Base-by-base conservation (phyloP, 768 basidiomycete genomes). In the Pisolithus microcarpus region DNA sequence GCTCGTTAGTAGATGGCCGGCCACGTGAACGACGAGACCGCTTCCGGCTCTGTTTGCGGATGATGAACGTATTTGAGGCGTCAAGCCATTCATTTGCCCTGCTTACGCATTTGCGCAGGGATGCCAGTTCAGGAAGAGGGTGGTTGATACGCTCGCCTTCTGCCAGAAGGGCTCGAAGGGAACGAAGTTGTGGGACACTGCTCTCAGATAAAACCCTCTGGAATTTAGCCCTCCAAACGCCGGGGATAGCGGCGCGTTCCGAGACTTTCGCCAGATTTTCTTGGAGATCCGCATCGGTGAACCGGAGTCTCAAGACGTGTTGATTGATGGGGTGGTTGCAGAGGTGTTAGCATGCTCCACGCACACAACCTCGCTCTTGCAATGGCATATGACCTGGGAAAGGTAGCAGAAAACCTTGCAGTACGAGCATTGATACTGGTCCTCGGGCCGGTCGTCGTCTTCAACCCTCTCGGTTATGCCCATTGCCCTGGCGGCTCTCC, bases 381-480 rank as follows among this genome's bases (percentile, higher is more conserved):
- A 93, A 30, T 72, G 71, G 65, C 91, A 93, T 51, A 80, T 84
- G 63, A 97, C 75, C 62, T 96, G 94, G 1, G 96, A 93, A 38
- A 99, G 81, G 66, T 96, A 98, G 69, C 88, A 93, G 70, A 95
- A 97, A 5, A 76, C 80, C 65, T 96, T 94, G 85, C 96, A 98
- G 56, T 87, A 70, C 46, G 76, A 71, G 76, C 96, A 99, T 67
- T 97, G 96, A 67, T 94, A 95, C 64, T 96, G 91, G 48, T 97
- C 94, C 65, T 97, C 96, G 0, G 85, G 75, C 11, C 82, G 81
- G 65, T 97, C 94, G 58, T 82, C 77, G 56, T 84, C 80, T 58
- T 90, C 85, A 24, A 91, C 71, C 34, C 75, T 70, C 65, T 96
- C 92, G 21, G 70, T 65, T 40, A 91, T 67, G n/a, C 77, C 76